Evolutionary conservation across 345 rosid species (phyloP), one percentile per base, ranked within the genome.

Genomic region (Pistacia atlantica): DNA sequence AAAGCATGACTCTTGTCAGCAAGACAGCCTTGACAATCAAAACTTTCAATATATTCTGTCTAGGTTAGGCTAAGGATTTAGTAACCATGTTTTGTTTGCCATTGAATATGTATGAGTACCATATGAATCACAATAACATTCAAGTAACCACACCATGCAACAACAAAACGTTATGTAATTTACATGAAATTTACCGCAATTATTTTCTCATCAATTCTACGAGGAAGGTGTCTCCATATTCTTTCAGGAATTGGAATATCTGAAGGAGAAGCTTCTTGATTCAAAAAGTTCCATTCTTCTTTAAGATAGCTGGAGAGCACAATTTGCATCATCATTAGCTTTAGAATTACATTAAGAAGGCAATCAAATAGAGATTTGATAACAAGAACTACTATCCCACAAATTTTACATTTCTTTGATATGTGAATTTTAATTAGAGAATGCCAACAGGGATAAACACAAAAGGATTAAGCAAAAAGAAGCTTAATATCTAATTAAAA

Each of bases 231-330:
- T 70, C 77, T 84, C 97, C 97, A 91, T 72, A 90, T 77, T 60
- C 74, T 84, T 20, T 85, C 91, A 22, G 91, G 78, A 69, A 96
- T 82, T 42, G 91, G 91, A 76, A 83, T 75, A 84, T 90, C 88
- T 14, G 76, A 77, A 64, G 86, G 86, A 85, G 87, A 73, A 70
- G 59, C 87, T 68, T 79, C 84, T 86, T 80, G 86, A 59, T 80
- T 83, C 85, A 92, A 61, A 81, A 82, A 88, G 52, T 84, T 84
- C 98, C 99, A 93, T 86, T 96, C 98, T 76, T 90, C 91, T 78
- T 52, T 85, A 76, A 96, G 77, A 86, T 72, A 93, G 42, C 99
- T 96, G 86, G 69, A 79, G 55, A 83, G 70, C 57, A 45, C 48
- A 69, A 76, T 38, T 68, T 51, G 65, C 57, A 64, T 20, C 51